Conservation (phyloP, 371 early-diverging fungal genomes). For the Mortierella sp. region DNA sequence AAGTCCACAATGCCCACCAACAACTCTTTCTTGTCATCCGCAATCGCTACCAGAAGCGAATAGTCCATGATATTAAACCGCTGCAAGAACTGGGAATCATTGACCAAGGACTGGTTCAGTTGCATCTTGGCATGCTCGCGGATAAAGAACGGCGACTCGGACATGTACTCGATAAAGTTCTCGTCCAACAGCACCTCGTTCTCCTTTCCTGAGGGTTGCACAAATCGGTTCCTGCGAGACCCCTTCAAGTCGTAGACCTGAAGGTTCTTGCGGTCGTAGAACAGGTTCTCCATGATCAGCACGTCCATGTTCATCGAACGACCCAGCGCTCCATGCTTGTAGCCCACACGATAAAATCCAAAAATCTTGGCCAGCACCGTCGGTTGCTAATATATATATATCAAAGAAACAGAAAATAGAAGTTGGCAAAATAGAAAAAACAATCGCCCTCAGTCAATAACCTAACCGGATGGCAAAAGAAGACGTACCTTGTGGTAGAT, state of each 20-base stretch:
- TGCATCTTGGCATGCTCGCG: slow-evolving; percentile 88
- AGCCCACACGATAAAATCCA: slow-evolving; percentile 91
- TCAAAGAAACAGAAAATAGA: neutral
- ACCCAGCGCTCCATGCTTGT: slow-evolving; percentile 85
- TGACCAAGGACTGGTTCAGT: slow-evolving; percentile 83
- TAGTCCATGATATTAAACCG: slow-evolving; percentile 96
- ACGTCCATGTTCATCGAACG: slow-evolving; percentile 90
- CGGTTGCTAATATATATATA: slow-evolving; percentile 66
- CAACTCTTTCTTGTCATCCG: slow-evolving; percentile 84
- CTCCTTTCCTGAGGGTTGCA: slow-evolving; percentile 85
- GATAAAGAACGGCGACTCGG: slow-evolving; percentile 89
- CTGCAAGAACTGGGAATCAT: slow-evolving; percentile 92
- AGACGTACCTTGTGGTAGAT: slow-evolving; percentile 78
- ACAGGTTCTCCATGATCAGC: slow-evolving; percentile 96
- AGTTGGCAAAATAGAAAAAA: neutral
- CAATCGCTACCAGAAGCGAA: slow-evolving; percentile 88
- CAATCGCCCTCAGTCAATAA: no score
- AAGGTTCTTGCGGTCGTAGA: slow-evolving; percentile 81
- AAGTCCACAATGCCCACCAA: slow-evolving; percentile 97
- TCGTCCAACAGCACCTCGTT: slow-evolving; percentile 94
- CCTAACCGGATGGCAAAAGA: no score
- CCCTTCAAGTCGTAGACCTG: slow-evolving; percentile 97
- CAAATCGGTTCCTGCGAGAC: slow-evolving; percentile 93
- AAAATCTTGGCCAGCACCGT: slow-evolving; percentile 94
- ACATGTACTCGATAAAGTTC: slow-evolving; percentile 89